phyloP scores from a whole-genome alignment of 2,329 filamentous ascomycete genomes.

The Magnaporthiopsis incrustans region DNA sequence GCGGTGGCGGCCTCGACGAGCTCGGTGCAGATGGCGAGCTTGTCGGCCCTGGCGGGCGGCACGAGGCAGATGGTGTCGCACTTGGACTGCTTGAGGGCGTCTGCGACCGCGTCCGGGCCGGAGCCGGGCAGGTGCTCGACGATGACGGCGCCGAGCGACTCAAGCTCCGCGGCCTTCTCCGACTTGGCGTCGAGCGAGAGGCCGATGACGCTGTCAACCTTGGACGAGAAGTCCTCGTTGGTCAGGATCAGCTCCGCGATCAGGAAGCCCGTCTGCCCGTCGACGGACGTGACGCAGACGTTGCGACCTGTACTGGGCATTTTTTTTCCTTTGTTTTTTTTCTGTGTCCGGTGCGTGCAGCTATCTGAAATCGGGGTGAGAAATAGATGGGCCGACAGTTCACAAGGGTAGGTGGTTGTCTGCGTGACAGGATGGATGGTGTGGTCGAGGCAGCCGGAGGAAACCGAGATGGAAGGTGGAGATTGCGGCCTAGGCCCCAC shows the following conservation, averaged over 20 bases:
- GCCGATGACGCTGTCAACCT: conserved; percentile 31
- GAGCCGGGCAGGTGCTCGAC: conserved; percentile 31
- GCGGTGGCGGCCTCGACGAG: conserved; percentile 36
- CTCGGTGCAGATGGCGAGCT: conserved; percentile 36
- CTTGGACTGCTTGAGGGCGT: conserved; percentile 35
- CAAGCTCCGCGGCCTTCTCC: conserved; percentile 30
- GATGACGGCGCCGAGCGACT: conserved; percentile 31
- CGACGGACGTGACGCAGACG: conserved; percentile 38
- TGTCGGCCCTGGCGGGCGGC: conserved; percentile 37
- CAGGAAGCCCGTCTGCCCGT: conserved; percentile 42
- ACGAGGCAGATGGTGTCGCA: conserved; percentile 41
- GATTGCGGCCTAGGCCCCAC: too few relatives aligned
- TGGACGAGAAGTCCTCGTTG: conserved; percentile 30
- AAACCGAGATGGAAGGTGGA: too few relatives aligned
- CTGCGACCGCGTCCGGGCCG: conserved; percentile 27
- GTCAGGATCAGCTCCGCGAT: conserved; percentile 41
- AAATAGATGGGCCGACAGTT: too few relatives aligned
- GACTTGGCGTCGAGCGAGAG: conserved; percentile 31
- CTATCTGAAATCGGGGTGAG: too few relatives aligned
- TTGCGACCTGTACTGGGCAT: conserved; percentile 42
- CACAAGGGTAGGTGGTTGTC: too few relatives aligned
- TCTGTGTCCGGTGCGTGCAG: too few relatives aligned
- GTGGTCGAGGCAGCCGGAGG: too few relatives aligned
- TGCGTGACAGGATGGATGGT: too few relatives aligned
- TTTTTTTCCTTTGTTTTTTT: not conserved